A percentile compares a stretch with the other conserved stretches of the same genome.
phyloP scores from a whole-genome alignment of 176 grass and related monocot genomes.

The Saccharum spontaneum region DNA sequence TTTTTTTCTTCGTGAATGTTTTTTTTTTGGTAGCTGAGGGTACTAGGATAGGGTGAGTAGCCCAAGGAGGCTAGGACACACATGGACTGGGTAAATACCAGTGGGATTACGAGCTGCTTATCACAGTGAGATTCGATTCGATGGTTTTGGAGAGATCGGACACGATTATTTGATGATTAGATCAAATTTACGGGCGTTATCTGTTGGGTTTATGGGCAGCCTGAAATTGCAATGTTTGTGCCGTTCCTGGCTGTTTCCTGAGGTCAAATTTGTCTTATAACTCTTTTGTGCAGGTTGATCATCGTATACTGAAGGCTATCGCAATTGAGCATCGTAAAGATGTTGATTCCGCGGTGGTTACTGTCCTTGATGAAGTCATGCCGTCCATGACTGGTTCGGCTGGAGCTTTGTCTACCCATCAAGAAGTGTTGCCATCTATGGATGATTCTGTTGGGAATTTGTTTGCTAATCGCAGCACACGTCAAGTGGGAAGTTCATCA shows the following conservation, averaged over 20 bases:
- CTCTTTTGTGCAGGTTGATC: conserved; percentile 54
- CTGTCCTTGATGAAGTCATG: conserved; percentile 51
- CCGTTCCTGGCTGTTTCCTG: neutral
- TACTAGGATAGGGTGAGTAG: neutral
- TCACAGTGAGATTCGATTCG: neutral
- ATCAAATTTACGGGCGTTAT: neutral
- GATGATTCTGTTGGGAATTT: neutral
- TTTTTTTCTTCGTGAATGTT: neutral
- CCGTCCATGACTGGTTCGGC: conserved; percentile 22
- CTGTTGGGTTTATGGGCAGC: neutral
- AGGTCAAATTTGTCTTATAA: neutral
- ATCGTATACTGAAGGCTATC: conserved; percentile 62
- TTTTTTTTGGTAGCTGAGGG: neutral
- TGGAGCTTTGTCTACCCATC: neutral
- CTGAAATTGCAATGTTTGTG: neutral
- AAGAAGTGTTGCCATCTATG: conserved; percentile 1
- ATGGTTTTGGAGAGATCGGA: neutral
- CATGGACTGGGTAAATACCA: neutral
- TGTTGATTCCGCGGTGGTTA: conserved; percentile 42
- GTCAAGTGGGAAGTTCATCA: conserved; percentile 28
- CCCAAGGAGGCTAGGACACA: neutral
- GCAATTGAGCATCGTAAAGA: conserved; percentile 42
- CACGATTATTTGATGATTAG: neutral
- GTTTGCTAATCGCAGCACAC: conserved; percentile 7
- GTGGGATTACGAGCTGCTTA: neutral